These are phyloP conservation scores for Trichoderma oligosporum DNA, from an alignment of 2,329 filamentous ascomycete genomes.

Conservation along the genomic window DNA sequence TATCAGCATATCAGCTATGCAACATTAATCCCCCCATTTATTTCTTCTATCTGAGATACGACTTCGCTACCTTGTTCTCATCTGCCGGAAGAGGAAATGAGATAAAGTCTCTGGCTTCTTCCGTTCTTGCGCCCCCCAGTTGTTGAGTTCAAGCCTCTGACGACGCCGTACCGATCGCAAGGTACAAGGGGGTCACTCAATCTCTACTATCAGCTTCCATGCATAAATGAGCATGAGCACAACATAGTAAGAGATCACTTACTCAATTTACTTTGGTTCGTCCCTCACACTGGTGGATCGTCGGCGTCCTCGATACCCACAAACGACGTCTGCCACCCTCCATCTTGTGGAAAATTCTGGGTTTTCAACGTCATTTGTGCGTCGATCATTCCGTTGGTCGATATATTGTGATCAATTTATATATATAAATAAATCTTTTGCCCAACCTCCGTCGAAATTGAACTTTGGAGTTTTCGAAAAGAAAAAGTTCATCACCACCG, in stretches of 20 bases:
- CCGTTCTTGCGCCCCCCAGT: not conserved
- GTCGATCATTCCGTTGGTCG: constrained; percentile 5
- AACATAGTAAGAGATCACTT: too few relatives aligned
- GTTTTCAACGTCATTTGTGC: constrained; percentile 14
- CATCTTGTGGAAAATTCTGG: not conserved
- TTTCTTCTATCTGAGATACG: not conserved
- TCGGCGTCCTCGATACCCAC: not conserved
- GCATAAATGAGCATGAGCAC: not conserved
- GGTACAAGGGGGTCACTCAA: not conserved
- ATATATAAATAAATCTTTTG: not conserved
- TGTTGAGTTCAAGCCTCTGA: constrained; percentile 17
- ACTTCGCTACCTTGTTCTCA: not conserved
- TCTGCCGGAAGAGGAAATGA: constrained; percentile 9
- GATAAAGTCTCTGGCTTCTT: constrained; percentile 15
- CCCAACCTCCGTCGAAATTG: not conserved
- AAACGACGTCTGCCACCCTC: constrained; percentile 5
- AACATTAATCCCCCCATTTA: too few relatives aligned
- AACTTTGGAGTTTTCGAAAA: not conserved
- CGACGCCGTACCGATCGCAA: not conserved
- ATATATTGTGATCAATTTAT: not conserved
- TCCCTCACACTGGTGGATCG: not conserved
- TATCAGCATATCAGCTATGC: not conserved
- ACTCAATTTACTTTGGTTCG: too few relatives aligned
- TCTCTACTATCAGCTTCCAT: not conserved
- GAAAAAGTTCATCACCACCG: not conserved